These are phyloP conservation scores for Ceratocystis eucalypticola DNA, from an alignment of 2,329 filamentous ascomycete genomes.

Conservation along the genomic window DNA sequence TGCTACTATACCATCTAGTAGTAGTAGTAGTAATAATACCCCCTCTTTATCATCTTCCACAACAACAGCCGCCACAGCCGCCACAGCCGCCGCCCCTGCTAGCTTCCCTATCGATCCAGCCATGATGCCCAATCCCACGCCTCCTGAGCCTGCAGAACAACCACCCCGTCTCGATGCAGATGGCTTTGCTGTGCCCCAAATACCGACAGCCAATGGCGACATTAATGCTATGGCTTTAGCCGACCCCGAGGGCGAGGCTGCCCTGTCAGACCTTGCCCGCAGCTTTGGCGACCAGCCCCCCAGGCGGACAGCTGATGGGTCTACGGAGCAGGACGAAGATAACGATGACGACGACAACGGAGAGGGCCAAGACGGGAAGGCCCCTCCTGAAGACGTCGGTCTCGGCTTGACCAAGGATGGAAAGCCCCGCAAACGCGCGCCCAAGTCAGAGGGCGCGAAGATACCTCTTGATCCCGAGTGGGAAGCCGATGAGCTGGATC, in stretches of 20 bases:
- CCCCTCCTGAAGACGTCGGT: slow-evolving; percentile 22
- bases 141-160: not conserved
- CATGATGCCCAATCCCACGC: not conserved
- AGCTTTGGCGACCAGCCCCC: slow-evolving; percentile 31
- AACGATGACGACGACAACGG: slow-evolving; percentile 19
- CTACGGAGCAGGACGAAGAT: slow-evolving; percentile 20
- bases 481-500: slow-evolving; percentile 47
- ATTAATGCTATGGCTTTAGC: slow-evolving; percentile 13
- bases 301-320: not conserved
- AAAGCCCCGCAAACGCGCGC: slow-evolving; percentile 3
- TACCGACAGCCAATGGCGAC: slow-evolving; percentile 26
- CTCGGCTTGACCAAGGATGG: slow-evolving; percentile 11
- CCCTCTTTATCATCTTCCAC: not conserved
- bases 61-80: not conserved
- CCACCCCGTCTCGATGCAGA: slow-evolving; percentile 41
- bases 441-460: slow-evolving; percentile 28
- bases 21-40: not conserved
- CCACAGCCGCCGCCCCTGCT: not conserved
- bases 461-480: slow-evolving; percentile 49
- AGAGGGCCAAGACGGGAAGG: not conserved
- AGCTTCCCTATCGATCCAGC: slow-evolving; percentile 10
- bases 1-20: not conserved
- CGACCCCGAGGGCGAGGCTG: slow-evolving; percentile 22
- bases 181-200: slow-evolving; percentile 51
- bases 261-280: slow-evolving; percentile 31